A percentile compares a stretch with the other conserved stretches of the same genome.
These are phyloP conservation scores for Yamadazyma spencermartinsiae DNA, from an alignment of 1,139 yeast genomes.

Conservation along the genomic window DNA sequence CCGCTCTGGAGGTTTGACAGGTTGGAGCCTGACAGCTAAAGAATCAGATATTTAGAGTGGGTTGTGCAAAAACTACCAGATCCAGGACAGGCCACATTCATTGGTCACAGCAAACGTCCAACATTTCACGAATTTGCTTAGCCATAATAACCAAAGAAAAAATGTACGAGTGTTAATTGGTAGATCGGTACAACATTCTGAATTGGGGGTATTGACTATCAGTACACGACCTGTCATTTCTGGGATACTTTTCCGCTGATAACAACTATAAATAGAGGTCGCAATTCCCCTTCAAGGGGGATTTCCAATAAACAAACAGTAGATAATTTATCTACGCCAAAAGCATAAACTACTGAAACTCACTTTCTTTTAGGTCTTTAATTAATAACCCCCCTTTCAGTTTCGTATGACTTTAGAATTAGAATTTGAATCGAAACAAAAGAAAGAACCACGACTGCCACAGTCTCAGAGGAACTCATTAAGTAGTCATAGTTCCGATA, in stretches of 20 bases:
- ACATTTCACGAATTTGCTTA: too few relatives aligned
- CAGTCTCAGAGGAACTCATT: slow-evolving; percentile 31
- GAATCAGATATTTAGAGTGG: not conserved
- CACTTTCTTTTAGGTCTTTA: too few relatives aligned
- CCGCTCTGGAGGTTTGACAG: not conserved
- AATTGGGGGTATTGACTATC: not conserved
- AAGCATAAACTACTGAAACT: too few relatives aligned
- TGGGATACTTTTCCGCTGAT: not conserved
- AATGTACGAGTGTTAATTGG: too few relatives aligned
- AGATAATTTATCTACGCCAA: too few relatives aligned
- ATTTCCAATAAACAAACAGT: not conserved
- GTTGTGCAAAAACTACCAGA: too few relatives aligned
- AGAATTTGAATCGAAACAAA: slow-evolving; percentile 36
- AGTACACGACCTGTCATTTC: slow-evolving; percentile 1
- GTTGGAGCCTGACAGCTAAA: not conserved
- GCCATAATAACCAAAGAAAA: too few relatives aligned
- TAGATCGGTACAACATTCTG: not conserved
- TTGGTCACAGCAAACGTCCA: too few relatives aligned
- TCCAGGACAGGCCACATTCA: too few relatives aligned
- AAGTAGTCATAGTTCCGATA: not conserved
- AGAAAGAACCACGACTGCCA: slow-evolving; percentile 46
- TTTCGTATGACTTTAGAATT: slow-evolving; percentile 9
- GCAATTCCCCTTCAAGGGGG: not conserved
- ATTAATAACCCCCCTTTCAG: too few relatives aligned
- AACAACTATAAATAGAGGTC: not conserved